phyloP scores from a whole-genome alignment of 345 rosid genomes.

The Pistacia integerrima region DNA sequence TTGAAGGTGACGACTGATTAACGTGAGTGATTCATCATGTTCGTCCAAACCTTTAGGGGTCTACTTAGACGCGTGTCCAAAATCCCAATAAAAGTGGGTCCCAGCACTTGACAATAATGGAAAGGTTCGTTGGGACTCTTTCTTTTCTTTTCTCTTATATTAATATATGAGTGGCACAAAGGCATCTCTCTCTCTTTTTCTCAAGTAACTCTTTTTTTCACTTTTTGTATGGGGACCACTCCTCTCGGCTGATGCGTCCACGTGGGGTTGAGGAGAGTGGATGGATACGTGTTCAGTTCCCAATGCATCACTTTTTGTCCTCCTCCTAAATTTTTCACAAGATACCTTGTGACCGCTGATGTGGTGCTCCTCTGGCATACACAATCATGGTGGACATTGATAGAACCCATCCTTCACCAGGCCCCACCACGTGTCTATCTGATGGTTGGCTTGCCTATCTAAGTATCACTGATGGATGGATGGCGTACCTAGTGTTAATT shows the following conservation, averaged over 20 bases:
- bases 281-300: slow-evolving; percentile 33
- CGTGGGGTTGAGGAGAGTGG: slow-evolving; percentile 11
- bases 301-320: slow-evolving; percentile 11
- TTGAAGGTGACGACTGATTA: slow-evolving; percentile 27
- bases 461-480: too few relatives aligned
- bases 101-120: slow-evolving; percentile 6
- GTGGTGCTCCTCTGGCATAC: slow-evolving; percentile 26
- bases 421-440: slow-evolving; percentile 25
- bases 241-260: slow-evolving; percentile 24
- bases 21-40: slow-evolving; percentile 23
- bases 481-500: too few relatives aligned
- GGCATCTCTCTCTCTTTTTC: slow-evolving; percentile 14
- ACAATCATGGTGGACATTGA: slow-evolving; percentile 13
- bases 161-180: slow-evolving; percentile 9
- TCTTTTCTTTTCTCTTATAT: too few relatives aligned
- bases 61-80: slow-evolving; percentile 29
- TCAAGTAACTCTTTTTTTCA: neutral
- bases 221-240: slow-evolving; percentile 15
- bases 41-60: neutral
- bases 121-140: slow-evolving; percentile 16
- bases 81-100: slow-evolving; percentile 15
- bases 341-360: slow-evolving; percentile 4
- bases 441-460: neutral
- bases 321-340: neutral
- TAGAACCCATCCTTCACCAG: slow-evolving; percentile 9